Conservation (phyloP, 2,329 filamentous ascomycete species). For the Cordyceps militaris region DNA sequence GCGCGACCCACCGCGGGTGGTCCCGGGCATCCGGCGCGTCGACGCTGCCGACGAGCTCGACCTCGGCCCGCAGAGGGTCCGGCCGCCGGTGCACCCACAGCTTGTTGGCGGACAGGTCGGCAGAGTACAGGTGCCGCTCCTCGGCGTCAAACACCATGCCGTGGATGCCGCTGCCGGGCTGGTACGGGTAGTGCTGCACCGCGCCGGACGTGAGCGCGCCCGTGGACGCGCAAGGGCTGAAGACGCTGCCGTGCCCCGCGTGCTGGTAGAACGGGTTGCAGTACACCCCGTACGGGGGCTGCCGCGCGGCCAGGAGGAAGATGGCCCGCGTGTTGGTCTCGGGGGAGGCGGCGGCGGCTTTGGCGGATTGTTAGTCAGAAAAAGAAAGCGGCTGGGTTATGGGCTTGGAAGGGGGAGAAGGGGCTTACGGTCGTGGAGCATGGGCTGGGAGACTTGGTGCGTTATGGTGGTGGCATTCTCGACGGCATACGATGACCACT, state of each 20-base stretch:
- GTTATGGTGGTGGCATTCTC: conserved; percentile 68
- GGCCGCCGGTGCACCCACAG: conserved; percentile 79
- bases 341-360: conserved; percentile 59
- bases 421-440: conserved; percentile 62
- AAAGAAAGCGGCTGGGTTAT: not conserved
- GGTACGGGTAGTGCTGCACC: conserved; percentile 67
- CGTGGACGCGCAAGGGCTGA: conserved; percentile 45
- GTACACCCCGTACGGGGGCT: conserved; percentile 76
- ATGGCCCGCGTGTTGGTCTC: conserved; percentile 82
- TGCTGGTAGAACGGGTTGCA: conserved; percentile 87
- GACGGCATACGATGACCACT: conserved; percentile 78
- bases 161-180: conserved; percentile 64
- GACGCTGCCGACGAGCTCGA: conserved; percentile 65
- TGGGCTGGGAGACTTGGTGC: conserved; percentile 66
- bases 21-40: conserved; percentile 64
- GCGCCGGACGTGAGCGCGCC: conserved; percentile 58
- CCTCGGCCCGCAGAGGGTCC: conserved; percentile 22
- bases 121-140: conserved; percentile 64
- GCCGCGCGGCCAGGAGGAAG: conserved; percentile 73
- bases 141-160: conserved; percentile 74
- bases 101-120: conserved; percentile 70
- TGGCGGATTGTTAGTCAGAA: not conserved
- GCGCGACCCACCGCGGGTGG: conserved; percentile 82
- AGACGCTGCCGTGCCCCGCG: conserved; percentile 75
- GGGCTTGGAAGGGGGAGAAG: not conserved